Evolutionary conservation across 2,329 filamentous ascomycete genomes (phyloP).

Genomic region (Aureobasidium sp.): DNA sequence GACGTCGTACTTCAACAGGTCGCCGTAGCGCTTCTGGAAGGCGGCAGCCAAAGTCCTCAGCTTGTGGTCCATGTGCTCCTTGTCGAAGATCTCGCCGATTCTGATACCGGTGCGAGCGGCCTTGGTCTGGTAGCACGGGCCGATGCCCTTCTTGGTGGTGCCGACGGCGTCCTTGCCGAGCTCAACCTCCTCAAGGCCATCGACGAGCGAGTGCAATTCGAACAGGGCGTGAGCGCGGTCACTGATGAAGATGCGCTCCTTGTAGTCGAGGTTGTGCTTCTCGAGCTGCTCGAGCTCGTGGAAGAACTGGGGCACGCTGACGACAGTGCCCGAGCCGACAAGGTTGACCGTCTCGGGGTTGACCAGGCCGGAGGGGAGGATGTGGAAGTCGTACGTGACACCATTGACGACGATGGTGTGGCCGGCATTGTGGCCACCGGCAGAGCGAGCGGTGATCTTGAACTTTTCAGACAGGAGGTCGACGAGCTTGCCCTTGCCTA

Average conservation of each 20-base stretch:
- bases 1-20: conserved; percentile 59
- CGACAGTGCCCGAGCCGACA: conserved; percentile 60
- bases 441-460: conserved; percentile 51
- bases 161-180: conserved; percentile 45
- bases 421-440: conserved; percentile 56
- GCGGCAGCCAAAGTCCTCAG: conserved; percentile 54
- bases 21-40: conserved; percentile 64
- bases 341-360: conserved; percentile 66
- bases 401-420: conserved; percentile 40
- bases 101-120: conserved; percentile 60
- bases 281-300: conserved; percentile 56
- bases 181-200: conserved; percentile 56
- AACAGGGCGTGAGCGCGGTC: conserved; percentile 59
- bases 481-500: conserved; percentile 51
- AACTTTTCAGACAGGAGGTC: conserved; percentile 40
- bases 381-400: conserved; percentile 50
- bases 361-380: conserved; percentile 62
- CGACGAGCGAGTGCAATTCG: conserved; percentile 59
- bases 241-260: conserved; percentile 56
- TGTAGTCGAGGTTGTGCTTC: conserved; percentile 53
- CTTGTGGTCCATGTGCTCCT: conserved; percentile 59
- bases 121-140: conserved; percentile 58
- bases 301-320: conserved; percentile 63
- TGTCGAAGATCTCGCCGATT: conserved; percentile 61
- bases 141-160: conserved; percentile 42